Base-by-base conservation (phyloP, 768 basidiomycete genomes). In the Basidioascus undulatus region DNA sequence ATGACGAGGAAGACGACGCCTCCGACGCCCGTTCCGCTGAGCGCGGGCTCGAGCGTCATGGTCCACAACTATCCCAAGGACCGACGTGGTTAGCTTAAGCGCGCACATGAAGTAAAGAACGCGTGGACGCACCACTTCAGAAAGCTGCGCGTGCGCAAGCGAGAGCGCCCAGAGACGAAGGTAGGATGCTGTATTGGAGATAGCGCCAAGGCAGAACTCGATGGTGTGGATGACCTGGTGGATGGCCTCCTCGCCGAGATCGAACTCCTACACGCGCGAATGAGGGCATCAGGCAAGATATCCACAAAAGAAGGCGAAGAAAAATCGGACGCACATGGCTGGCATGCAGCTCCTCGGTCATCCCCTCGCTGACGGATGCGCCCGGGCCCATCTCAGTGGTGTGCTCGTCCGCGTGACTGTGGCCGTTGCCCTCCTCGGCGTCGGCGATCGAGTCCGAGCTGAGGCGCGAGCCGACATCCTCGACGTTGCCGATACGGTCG, bases 221-320 rank as follows among this genome's bases (percentile, higher is more conserved):
- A 98, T 94, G 20, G 86, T 89, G 60, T 96, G 92, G 53, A 98
- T 98, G 46, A 92, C 66, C 59, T 98, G 92, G 60, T 98, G 89
- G 44, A 96, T 80, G 19, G 92, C 71, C 44, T 92, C 71, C 59
- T 98, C 92, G 54, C 84, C 65, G 59, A 94, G 82, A 53, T 92
- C 84, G 56, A 87, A 82, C 36, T 79, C 66, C 61, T 84, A 72
- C 69, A 18, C 10, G n/a, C n/a, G n/a, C n/a, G n/a, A n/a, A n/a
- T n/a, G n/a, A n/a, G n/a, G n/a, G n/a, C n/a, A n/a, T n/a, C n/a
- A n/a, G n/a, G n/a, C n/a, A n/a, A n/a, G n/a, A n/a, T n/a, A n/a
- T n/a, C n/a, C n/a, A n/a, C n/a, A n/a, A 31, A 27, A 23, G 24
- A 20, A 13, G 36, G 43, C 39, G 13, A 39, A 35, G 16, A 15